phyloP scores from a whole-genome alignment of 139 green algal genomes.

The Asterochloris erici region DNA sequence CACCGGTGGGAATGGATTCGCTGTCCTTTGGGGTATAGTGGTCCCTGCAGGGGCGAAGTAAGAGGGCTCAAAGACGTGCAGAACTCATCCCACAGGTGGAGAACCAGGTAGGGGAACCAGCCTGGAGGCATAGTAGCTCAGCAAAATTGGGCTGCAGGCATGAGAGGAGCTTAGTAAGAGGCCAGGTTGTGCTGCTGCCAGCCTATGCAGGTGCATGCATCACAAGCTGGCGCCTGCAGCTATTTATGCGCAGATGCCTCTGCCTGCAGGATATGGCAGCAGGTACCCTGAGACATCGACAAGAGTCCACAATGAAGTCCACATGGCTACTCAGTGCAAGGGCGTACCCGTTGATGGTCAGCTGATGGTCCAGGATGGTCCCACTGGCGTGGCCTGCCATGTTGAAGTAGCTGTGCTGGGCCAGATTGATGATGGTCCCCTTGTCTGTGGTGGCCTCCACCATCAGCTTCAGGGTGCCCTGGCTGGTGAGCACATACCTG shows the following conservation, averaged over 20 bases:
- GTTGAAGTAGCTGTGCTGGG: conserved; percentile 95
- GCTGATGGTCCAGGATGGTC: conserved; percentile 51
- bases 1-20: conserved; percentile 69
- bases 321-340: neutral
- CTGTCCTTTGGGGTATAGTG: conserved; percentile 44
- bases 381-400: conserved; percentile 69
- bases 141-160: too few relatives aligned
- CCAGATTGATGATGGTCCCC: conserved; percentile 73
- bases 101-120: too few relatives aligned
- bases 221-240: too few relatives aligned
- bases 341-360: conserved; percentile 31
- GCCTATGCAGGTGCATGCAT: too few relatives aligned
- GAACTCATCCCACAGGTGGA: too few relatives aligned
- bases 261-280: neutral
- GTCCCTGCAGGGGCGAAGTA: conserved; percentile 19
- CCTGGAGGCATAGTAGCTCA: too few relatives aligned
- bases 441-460: conserved; percentile 55
- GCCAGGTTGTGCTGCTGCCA: too few relatives aligned
- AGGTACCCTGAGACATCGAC: too few relatives aligned
- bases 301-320: neutral
- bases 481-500: conserved; percentile 3
- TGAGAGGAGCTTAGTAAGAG: too few relatives aligned
- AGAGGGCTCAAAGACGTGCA: too few relatives aligned
- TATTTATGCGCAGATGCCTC: too few relatives aligned
- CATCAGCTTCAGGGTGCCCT: conserved; percentile 28